Conservation (phyloP, 352 stramenopile species). For the Phytophthora chlamydospora region DNA sequence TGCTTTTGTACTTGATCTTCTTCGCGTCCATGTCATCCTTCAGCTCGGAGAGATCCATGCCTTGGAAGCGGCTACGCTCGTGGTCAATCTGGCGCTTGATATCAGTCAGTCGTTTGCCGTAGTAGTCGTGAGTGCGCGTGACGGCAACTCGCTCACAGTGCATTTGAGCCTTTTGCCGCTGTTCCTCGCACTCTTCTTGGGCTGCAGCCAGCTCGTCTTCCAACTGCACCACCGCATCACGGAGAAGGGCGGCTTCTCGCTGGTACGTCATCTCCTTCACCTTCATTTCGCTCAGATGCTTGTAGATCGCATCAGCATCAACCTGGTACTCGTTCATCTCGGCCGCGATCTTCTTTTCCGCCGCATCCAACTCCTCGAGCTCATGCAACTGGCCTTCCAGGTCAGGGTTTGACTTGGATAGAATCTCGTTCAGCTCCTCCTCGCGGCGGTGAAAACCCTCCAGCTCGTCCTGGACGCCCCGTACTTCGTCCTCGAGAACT, state of each 20-base stretch:
- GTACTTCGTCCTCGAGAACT: conserved; percentile 77
- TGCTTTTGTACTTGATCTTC: conserved; percentile 67
- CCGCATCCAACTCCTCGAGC: conserved; percentile 56
- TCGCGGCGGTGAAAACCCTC: conserved; percentile 45
- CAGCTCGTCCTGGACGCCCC: conserved; percentile 56
- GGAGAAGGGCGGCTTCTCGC: conserved; percentile 45
- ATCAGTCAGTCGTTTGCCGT: conserved; percentile 79
- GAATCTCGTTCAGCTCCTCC: conserved; percentile 55
- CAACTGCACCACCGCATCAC: conserved; percentile 59
- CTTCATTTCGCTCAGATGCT: conserved; percentile 78
- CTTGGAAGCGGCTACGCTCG: conserved; percentile 77
- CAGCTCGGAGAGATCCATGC: conserved; percentile 85
- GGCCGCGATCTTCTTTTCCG: conserved; percentile 54
- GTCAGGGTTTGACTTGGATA: conserved; percentile 74
- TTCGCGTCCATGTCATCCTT: conserved; percentile 78
- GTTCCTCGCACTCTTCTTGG: conserved; percentile 63
- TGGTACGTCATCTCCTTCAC: conserved; percentile 72
- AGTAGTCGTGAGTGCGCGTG: conserved; percentile 73
- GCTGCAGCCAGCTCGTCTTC: conserved; percentile 55
- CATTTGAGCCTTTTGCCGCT: conserved; percentile 59
- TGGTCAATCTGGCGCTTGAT: conserved; percentile 81
- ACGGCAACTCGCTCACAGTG: conserved; percentile 76
- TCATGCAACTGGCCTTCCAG: conserved; percentile 64
- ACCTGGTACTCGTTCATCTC: conserved; percentile 65
- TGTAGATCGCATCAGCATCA: conserved; percentile 72